A percentile compares a stretch with the other conserved stretches of the same genome.
These are phyloP conservation scores for Cystofilobasidium macerans DNA, from an alignment of 768 basidiomycete genomes.

Conservation along the genomic window DNA sequence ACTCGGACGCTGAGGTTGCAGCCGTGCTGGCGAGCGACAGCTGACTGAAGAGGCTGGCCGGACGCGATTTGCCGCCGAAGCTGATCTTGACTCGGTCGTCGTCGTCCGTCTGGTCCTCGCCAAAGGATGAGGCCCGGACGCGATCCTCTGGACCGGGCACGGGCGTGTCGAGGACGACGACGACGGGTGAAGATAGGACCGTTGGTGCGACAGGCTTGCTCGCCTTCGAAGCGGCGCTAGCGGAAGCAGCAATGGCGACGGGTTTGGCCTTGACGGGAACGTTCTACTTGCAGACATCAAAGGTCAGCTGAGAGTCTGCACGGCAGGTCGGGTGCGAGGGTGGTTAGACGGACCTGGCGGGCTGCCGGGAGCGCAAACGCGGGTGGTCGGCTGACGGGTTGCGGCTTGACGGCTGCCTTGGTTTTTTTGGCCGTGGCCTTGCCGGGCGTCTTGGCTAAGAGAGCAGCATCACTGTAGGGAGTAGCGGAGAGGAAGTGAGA, in stretches of 20 bases:
- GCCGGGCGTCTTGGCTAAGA: conserved; percentile 2
- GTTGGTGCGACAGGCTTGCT: not conserved
- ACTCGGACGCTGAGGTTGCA: not conserved
- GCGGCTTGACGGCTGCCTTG: not conserved
- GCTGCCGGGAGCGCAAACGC: not conserved
- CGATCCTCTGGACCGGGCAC: not conserved
- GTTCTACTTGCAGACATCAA: not conserved
- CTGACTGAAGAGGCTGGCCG: not conserved
- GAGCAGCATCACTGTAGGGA: not conserved
- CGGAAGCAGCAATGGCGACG: not conserved
- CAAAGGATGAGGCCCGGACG: not conserved
- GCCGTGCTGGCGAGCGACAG: not conserved
- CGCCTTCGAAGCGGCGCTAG: not conserved
- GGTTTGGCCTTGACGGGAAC: too few relatives aligned
- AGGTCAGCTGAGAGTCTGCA: too few relatives aligned
- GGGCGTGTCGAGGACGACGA: not conserved
- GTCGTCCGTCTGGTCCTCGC: not conserved
- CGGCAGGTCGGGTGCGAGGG: too few relatives aligned
- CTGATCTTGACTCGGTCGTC: not conserved
- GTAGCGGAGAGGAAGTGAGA: not conserved
- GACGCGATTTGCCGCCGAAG: not conserved
- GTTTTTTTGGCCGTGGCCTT: not conserved
- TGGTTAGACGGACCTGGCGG: too few relatives aligned
- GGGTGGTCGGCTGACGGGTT: not conserved
- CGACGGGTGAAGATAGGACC: not conserved